These are phyloP conservation scores for Haberlea rhodopensis DNA, from an alignment of 257 asterid genomes.

Conservation along the genomic window DNA sequence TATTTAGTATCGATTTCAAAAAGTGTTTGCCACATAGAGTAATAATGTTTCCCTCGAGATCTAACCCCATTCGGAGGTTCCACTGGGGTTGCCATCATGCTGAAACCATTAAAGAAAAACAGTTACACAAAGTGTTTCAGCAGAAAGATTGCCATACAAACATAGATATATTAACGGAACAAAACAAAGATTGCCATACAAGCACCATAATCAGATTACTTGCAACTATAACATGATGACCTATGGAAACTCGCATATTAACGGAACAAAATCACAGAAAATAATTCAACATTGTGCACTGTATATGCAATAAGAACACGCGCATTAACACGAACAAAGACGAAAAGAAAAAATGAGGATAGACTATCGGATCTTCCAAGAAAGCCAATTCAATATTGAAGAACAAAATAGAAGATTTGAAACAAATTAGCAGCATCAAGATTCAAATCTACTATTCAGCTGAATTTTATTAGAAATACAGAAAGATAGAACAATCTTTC, in stretches of 20 bases:
- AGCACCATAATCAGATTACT: background rate
- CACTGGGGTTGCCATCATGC: constrained; percentile 53
- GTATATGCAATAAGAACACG: constrained; percentile 4
- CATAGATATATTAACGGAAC: constrained; percentile 1
- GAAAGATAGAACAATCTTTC: background rate
- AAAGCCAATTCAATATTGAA: constrained; percentile 2
- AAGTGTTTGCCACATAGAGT: constrained; percentile 60
- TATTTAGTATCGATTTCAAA: constrained; percentile 63
- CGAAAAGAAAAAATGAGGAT: background rate
- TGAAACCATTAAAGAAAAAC: constrained; percentile 9
- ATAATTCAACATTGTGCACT: background rate
- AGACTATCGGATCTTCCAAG: background rate
- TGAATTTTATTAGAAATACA: background rate
- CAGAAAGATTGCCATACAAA: background rate
- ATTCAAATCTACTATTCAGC: background rate
- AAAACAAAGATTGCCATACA: background rate
- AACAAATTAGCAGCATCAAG: background rate
- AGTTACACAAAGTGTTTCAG: constrained; percentile 1
- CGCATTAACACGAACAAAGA: background rate
- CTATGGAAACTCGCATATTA: background rate
- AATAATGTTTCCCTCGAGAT: constrained; percentile 54
- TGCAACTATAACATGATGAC: background rate
- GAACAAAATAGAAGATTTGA: background rate
- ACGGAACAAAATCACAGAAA: background rate
- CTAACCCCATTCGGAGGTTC: constrained; percentile 54